These are phyloP conservation scores for Chamaecyparis obtusa DNA, from an alignment of 75 land plant genomes.

Conservation along the genomic window DNA sequence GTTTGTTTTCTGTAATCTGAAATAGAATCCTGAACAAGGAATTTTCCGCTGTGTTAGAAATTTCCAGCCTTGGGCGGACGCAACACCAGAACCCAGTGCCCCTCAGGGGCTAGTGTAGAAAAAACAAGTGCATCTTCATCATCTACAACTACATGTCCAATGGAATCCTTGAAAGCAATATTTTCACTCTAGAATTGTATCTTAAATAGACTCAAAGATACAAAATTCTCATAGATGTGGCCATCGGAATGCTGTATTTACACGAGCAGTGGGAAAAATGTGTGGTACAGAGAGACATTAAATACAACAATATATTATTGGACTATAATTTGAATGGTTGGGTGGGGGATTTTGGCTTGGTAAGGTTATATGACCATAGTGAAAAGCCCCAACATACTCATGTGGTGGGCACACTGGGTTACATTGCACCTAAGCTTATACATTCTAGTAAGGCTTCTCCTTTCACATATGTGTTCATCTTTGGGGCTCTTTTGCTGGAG, in stretches of 20 bases:
- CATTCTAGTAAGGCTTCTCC: background rate
- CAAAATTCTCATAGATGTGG: constrained; percentile 23
- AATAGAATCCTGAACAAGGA: too few species aligned
- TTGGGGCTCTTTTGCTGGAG: background rate
- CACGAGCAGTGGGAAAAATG: constrained; percentile 27
- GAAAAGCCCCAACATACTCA: background rate
- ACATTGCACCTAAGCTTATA: constrained; percentile 16
- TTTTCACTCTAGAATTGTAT: constrained; percentile 3
- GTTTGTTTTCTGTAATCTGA: too few species aligned
- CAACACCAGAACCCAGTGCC: constrained; percentile 47
- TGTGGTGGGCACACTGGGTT: constrained; percentile 12
- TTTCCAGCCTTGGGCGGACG: background rate
- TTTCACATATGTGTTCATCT: background rate
- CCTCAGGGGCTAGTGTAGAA: constrained; percentile 42
- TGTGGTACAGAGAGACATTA: constrained; percentile 23
- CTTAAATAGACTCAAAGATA: too few species aligned
- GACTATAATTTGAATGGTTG: constrained; percentile 16
- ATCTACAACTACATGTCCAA: constrained; percentile 60
- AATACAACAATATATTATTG: constrained; percentile 25
- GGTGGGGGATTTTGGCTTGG: constrained; percentile 33
- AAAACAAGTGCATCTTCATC: constrained; percentile 33
- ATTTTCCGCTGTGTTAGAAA: background rate
- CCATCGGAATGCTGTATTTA: constrained; percentile 13
- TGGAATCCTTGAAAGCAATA: constrained; percentile 22
- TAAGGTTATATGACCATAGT: constrained; percentile 24